Percentiles rank a stretch among this genome's conserved stretches.
Conservation (phyloP, 768 basidiomycete genomes). For the Amanita polypyramis region DNA sequence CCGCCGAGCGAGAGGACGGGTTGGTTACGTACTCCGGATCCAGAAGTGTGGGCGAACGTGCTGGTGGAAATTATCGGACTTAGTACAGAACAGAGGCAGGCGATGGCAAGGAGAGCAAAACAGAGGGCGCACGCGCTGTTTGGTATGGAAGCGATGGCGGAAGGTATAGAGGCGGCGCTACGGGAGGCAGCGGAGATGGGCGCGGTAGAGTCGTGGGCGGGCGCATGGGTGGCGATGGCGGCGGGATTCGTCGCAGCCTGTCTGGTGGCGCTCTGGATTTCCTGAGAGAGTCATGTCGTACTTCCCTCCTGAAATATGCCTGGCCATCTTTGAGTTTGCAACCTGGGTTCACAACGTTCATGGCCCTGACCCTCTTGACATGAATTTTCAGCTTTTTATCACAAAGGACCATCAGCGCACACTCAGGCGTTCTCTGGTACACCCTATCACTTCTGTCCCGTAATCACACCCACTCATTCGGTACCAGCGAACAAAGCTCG, state of each 20-base stretch:
- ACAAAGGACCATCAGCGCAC: background rate
- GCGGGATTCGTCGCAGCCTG: background rate
- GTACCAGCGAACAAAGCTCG: slow-evolving; percentile 15
- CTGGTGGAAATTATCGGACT: slow-evolving; percentile 49
- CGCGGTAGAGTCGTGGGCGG: slow-evolving; percentile 15
- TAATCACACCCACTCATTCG: background rate
- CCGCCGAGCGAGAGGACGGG: slow-evolving; percentile 50
- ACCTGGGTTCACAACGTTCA: background rate
- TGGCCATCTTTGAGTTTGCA: slow-evolving; percentile 3
- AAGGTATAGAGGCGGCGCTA: slow-evolving; percentile 45
- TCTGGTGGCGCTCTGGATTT: background rate
- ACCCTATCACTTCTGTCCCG: background rate
- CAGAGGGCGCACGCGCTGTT: slow-evolving; percentile 56
- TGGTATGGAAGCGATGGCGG: slow-evolving; percentile 68
- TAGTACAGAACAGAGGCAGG: slow-evolving; percentile 26
- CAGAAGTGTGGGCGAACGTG: slow-evolving; percentile 61
- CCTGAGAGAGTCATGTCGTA: background rate
- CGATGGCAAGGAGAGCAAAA: slow-evolving; percentile 45
- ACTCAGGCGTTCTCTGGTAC: slow-evolving; percentile 3
- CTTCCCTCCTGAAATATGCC: slow-evolving; percentile 5
- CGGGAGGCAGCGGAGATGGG: slow-evolving; percentile 49
- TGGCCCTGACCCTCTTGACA: slow-evolving; percentile 1
- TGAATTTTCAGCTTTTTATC: slow-evolving; percentile 6
- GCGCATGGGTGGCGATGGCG: slow-evolving; percentile 15
- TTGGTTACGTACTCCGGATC: slow-evolving; percentile 57